phyloP scores from a whole-genome alignment of 2,329 filamentous ascomycete species.

The Talaromyces sp. region DNA sequence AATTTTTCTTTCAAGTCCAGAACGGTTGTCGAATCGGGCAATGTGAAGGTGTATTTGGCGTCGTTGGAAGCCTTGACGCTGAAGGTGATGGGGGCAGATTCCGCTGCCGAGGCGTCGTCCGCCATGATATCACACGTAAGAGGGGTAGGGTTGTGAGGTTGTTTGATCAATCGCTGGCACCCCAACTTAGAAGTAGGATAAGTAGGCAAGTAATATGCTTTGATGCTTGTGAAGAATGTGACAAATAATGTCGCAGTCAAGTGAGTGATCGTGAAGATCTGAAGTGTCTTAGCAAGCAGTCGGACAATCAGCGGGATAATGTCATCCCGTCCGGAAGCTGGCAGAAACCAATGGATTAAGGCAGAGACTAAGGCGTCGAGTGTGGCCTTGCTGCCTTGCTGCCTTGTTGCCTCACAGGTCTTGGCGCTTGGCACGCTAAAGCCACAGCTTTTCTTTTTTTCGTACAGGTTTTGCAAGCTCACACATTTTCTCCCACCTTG shows the following conservation, averaged over 20 bases:
- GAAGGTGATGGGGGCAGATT: slow-evolving; percentile 82
- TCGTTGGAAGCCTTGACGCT: slow-evolving; percentile 97
- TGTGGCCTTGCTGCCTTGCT: neutral
- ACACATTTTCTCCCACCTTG: neutral
- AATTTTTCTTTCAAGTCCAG: slow-evolving; percentile 88
- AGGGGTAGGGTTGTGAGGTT: slow-evolving; percentile 5
- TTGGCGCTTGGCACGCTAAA: slow-evolving; percentile 17
- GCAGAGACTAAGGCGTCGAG: neutral
- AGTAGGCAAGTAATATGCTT: neutral
- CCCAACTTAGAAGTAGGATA: neutral
- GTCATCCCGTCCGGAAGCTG: slow-evolving; percentile 28
- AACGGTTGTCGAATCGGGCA: slow-evolving; percentile 72
- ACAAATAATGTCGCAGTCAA: neutral
- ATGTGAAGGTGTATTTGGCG: slow-evolving; percentile 76
- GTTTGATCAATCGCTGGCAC: neutral
- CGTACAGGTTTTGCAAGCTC: slow-evolving; percentile 6
- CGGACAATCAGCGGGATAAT: neutral
- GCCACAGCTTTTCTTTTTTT: slow-evolving; percentile 17
- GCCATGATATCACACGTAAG: slow-evolving; percentile 32
- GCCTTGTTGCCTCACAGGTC: slow-evolving; percentile 7
- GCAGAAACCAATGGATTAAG: slow-evolving; percentile 35
- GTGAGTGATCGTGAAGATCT: neutral
- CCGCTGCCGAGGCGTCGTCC: slow-evolving; percentile 43
- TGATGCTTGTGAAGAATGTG: neutral
- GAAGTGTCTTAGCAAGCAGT: neutral